A percentile compares a stretch with the other conserved stretches of the same genome.
phyloP scores from a whole-genome alignment of 164 flowering plant genomes.

The Annona squamosa region DNA sequence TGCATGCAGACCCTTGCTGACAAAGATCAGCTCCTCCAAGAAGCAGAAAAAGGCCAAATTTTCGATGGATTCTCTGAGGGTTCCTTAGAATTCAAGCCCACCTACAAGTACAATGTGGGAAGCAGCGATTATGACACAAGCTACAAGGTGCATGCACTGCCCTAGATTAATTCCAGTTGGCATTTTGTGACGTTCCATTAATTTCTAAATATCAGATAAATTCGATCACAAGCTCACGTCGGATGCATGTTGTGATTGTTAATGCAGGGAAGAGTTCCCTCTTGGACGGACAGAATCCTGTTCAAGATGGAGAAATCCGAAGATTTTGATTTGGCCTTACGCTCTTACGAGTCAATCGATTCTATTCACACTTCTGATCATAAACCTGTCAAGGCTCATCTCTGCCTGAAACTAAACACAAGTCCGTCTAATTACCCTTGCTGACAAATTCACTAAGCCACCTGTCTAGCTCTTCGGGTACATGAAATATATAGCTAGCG shows the following conservation, averaged over 20 bases:
- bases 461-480: too few relatives aligned
- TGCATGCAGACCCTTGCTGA: constrained; percentile 25
- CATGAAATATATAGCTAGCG: neutral
- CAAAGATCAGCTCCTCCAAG: constrained; percentile 72
- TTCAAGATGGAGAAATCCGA: constrained; percentile 46
- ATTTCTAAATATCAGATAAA: too few relatives aligned
- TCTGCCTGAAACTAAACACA: constrained; percentile 34
- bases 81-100: constrained; percentile 56
- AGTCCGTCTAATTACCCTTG: neutral
- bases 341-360: constrained; percentile 59
- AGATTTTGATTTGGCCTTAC: constrained; percentile 37
- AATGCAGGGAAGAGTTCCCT: constrained; percentile 51
- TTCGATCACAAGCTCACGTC: too few relatives aligned
- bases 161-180: neutral
- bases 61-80: constrained; percentile 69
- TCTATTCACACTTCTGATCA: constrained; percentile 59
- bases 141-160: constrained; percentile 42
- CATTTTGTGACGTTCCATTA: too few relatives aligned
- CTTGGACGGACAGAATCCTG: constrained; percentile 76
- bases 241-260: neutral
- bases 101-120: constrained; percentile 62
- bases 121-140: constrained; percentile 71
- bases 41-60: constrained; percentile 59
- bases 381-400: constrained; percentile 71
- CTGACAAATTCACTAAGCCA: too few relatives aligned